These are phyloP conservation scores for Cladosporium oxysporum DNA, from an alignment of 2,329 filamentous ascomycete species.

Conservation along the genomic window DNA sequence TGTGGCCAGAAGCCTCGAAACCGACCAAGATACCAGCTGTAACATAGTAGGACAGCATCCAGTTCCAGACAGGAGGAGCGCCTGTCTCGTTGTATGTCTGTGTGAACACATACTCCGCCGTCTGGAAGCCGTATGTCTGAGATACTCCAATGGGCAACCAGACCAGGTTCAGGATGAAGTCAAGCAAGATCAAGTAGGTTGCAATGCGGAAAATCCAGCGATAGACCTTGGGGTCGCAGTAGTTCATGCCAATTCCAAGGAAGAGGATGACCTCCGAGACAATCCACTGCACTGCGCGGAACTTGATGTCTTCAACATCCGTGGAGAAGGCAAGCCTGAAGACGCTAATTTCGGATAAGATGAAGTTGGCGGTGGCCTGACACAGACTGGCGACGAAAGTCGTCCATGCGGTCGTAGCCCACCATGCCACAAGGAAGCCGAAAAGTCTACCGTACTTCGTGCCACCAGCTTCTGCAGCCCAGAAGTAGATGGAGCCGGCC, in stretches of 20 bases:
- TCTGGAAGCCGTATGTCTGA: constrained; percentile 60
- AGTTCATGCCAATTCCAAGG: constrained; percentile 43
- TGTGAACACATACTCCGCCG: constrained; percentile 61
- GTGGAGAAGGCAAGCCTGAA: constrained; percentile 59
- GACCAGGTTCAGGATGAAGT: constrained; percentile 61
- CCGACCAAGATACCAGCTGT: constrained; percentile 63
- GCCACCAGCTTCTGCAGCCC: constrained; percentile 62
- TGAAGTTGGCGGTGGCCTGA: constrained; percentile 43
- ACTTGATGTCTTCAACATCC: constrained; percentile 55
- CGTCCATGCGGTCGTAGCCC: constrained; percentile 64
- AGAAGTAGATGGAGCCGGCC: constrained; percentile 62
- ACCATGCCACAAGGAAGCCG: constrained; percentile 65
- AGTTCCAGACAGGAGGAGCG: constrained; percentile 60
- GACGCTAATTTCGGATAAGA: constrained; percentile 55
- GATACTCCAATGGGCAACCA: constrained; percentile 61
- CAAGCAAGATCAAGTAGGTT: constrained; percentile 54
- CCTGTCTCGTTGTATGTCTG: constrained; percentile 57
- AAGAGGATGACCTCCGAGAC: constrained; percentile 49
- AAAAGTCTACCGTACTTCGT: constrained; percentile 57
- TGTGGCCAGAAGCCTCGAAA: constrained; percentile 62
- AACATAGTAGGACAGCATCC: constrained; percentile 63
- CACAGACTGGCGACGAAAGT: constrained; percentile 44
- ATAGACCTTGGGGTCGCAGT: constrained; percentile 44
- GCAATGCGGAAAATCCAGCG: constrained; percentile 55
- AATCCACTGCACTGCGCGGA: constrained; percentile 63